phyloP scores from a whole-genome alignment of 345 rosid genomes.

The Citrus maxima region DNA sequence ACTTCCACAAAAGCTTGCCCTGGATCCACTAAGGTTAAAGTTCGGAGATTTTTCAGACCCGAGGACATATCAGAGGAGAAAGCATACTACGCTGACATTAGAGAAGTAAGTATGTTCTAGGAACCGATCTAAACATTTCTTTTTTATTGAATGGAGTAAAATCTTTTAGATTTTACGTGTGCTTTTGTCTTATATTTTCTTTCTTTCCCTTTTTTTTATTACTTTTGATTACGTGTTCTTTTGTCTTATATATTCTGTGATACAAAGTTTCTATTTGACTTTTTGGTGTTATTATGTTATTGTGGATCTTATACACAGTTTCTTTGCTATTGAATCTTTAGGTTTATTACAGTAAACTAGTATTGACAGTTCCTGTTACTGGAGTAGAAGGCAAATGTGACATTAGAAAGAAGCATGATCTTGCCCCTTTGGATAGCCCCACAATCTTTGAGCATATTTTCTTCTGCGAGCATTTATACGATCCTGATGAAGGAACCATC shows the following conservation, averaged over 20 bases:
- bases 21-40: slow-evolving; percentile 39
- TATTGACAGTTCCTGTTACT: slow-evolving; percentile 28
- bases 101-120: slow-evolving; percentile 38
- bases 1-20: slow-evolving; percentile 22
- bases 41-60: slow-evolving; percentile 62
- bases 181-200: too few species aligned
- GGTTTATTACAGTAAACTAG: slow-evolving; percentile 72
- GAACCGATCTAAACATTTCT: neutral
- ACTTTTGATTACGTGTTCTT: too few species aligned
- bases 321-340: slow-evolving; percentile 35
- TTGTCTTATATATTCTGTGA: neutral
- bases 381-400: slow-evolving; percentile 74
- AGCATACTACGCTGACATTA: slow-evolving; percentile 58
- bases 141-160: too few species aligned
- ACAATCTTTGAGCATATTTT: slow-evolving; percentile 58
- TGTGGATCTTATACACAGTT: slow-evolving; percentile 21
- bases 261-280: neutral
- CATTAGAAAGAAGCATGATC: slow-evolving; percentile 62
- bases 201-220: too few species aligned
- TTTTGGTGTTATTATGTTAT: slow-evolving; percentile 5
- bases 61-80: slow-evolving; percentile 69
- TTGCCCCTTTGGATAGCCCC: slow-evolving; percentile 40
- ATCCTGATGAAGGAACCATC: slow-evolving; percentile 60
- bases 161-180: too few species aligned
- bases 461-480: slow-evolving; percentile 73